Base-by-base conservation (phyloP, 2,329 filamentous ascomycete genomes). In the Phoma sp. region DNA sequence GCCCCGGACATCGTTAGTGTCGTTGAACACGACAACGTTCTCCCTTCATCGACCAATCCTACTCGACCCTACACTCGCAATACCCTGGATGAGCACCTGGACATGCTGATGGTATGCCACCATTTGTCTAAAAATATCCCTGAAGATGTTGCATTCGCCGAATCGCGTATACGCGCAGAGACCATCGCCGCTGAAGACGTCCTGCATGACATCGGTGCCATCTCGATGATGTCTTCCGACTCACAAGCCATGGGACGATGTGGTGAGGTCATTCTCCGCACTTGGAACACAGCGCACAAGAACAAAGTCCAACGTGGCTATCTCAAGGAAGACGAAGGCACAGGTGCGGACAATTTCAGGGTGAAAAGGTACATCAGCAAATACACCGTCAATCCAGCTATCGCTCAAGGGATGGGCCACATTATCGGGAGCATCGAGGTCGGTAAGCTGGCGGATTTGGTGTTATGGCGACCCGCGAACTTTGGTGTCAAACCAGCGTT, bases 101-200 rank as follows among this genome's bases (percentile, higher is more conserved):
- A 98, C 78, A 98, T 98, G 94, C 81, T 97, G 41, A 97, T 97
- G 94, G 92, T 96, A 33, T 98, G 94, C 80, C 94, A 98, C 76
- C 94, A 98, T 71, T 81, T 98, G 9, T 92, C 88, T 47, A 91
- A 91, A 76, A 88, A 96, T 76, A 97, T 97, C 56, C 91, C 93
- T 54, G 94, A 98, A 78, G 94, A 98, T 73, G 89, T 98, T 13
- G 92, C 93, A 1, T 98, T 98, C 70, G 94, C 94, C 43, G 94
- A 98, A 78, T 92, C 88, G 32, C 91, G 94, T 35, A 98, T 98
- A 76, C 90, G 94, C 55, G 91, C 92, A 62, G 93, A 98, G 79
- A 98, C 94, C 32, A 98, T 98, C 71, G 94, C 93, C 0, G 94
- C 94, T 22, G 94, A 98, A 80, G 94, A 98, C 74, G 92, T 98